Conservation (phyloP, 768 basidiomycete genomes). For the Terana coerulea region DNA sequence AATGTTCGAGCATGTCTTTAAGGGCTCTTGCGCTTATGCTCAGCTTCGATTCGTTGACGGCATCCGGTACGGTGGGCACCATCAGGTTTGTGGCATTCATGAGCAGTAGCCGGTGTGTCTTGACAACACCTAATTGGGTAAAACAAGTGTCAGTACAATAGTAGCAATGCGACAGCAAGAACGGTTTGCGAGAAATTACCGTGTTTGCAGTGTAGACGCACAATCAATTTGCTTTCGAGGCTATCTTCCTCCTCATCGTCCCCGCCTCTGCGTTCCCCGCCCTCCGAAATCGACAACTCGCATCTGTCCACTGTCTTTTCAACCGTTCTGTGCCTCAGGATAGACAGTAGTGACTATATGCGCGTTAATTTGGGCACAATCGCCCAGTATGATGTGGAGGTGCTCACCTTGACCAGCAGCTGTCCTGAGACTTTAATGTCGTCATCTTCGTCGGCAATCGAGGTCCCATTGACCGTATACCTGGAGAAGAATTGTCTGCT, state of each 20-base stretch:
- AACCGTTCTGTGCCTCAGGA: conserved; percentile 67
- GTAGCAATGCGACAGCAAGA: not conserved
- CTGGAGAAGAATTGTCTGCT: conserved; percentile 65
- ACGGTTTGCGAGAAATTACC: conserved; percentile 39
- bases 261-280: conserved; percentile 33
- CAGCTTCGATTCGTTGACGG: conserved; percentile 55
- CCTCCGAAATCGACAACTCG: conserved; percentile 66
- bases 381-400: not conserved
- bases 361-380: conserved; percentile 3
- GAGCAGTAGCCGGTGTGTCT: conserved; percentile 73
- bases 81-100: conserved; percentile 54
- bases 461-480: conserved; percentile 41
- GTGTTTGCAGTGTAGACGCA: conserved; percentile 80
- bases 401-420: conserved; percentile 60
- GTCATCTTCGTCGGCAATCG: conserved; percentile 34
- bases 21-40: conserved; percentile 71
- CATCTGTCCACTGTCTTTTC: conserved; percentile 78
- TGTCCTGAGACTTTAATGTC: conserved; percentile 53
- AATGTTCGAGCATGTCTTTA: conserved; percentile 79
- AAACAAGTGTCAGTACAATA: conserved; percentile 9
- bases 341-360: conserved; percentile 58
- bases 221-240: conserved; percentile 66
- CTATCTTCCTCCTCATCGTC: conserved; percentile 50
- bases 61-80: conserved; percentile 63
- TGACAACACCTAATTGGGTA: conserved; percentile 72